Evolutionary conservation across 805 yeast species (phyloP), one percentile per base, ranked within the genome.

Genomic region (Sungouiella blattae): DNA sequence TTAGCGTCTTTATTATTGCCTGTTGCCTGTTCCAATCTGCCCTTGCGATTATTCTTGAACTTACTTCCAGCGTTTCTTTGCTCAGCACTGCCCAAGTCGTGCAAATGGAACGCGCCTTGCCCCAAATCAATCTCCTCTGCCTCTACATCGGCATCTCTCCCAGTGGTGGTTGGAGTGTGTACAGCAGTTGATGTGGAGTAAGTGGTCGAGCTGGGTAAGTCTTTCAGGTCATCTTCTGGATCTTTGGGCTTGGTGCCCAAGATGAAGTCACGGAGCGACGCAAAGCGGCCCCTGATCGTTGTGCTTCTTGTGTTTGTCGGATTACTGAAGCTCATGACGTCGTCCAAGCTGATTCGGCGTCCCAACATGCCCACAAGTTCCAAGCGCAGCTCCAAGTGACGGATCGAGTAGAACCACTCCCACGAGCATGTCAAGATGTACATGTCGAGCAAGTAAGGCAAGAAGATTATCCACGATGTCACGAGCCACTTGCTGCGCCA

Each of bases 381-480:
- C 18, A 62, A 54, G 21, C 67, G 56, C 41, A 69, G 64, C 41
- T 77, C 81, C 28, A 74, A 50, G 12, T 64, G 49, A 42, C 74
- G 71, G 27, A 79, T 76, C 28, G 77, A 70, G 47, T 65, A 73
- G 7, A 78, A 55, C 82, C 87, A 78, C 56, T 81, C 87, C 83
- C 85, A 80, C 1, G 78, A 66, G 16, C 76, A 63, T 1, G 80
- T 73, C 12, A 72, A 59, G 4, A 77, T 57, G 23, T 77, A 64
- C 11, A 78, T 64, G 31, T 74, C 73, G 5, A 76, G 48, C 26
- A 78, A 40, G 26, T 41, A 66, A 3, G 73, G 62, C 9, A 69
- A 48, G 4, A 74, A 59, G 20, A 65, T 60, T 0, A 71, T 56
- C 51, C 83, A 67, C 67, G 83, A 73, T 11, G 64, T 65, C n/a